Conservation (phyloP, 2,329 filamentous ascomycete species). For the Exserohilum turcica region DNA sequence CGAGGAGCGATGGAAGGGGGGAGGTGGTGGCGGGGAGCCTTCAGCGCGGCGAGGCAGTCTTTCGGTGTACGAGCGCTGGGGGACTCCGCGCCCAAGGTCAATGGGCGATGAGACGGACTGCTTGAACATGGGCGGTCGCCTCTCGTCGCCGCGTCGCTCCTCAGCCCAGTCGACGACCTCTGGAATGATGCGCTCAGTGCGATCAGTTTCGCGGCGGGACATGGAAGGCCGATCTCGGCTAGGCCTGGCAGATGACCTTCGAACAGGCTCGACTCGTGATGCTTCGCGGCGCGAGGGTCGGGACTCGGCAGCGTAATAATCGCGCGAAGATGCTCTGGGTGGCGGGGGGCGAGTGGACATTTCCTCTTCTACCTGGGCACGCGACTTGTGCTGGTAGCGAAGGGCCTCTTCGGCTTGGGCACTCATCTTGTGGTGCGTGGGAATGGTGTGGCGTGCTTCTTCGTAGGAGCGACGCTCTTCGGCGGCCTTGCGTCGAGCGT, state of each 20-base stretch:
- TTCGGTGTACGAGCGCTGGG: slow-evolving; percentile 40
- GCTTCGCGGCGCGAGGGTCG: slow-evolving; percentile 32
- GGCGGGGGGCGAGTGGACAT: slow-evolving; percentile 31
- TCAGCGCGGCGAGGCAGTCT: slow-evolving; percentile 35
- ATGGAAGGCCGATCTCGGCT: slow-evolving; percentile 32
- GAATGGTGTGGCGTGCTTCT: slow-evolving; percentile 26
- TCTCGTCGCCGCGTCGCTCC: slow-evolving; percentile 20
- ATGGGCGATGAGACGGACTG: slow-evolving; percentile 47
- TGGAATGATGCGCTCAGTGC: slow-evolving; percentile 35
- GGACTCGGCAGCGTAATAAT: slow-evolving; percentile 34
- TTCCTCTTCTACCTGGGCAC: slow-evolving; percentile 32
- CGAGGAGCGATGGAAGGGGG: slow-evolving; percentile 49
- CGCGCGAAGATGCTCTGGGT: slow-evolving; percentile 37
- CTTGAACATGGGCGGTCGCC: slow-evolving; percentile 44
- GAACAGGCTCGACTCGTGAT: slow-evolving; percentile 34
- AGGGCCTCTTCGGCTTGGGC: slow-evolving; percentile 33
- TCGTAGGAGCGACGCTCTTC: slow-evolving; percentile 41
- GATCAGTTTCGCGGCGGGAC: slow-evolving; percentile 35
- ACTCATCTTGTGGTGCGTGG: slow-evolving; percentile 33
- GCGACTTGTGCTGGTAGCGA: slow-evolving; percentile 36
- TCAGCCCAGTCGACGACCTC: slow-evolving; percentile 45
- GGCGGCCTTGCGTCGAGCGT: slow-evolving; percentile 32
- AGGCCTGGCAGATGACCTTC: slow-evolving; percentile 44
- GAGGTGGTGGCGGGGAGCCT: slow-evolving; percentile 39
- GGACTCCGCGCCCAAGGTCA: slow-evolving; percentile 31